These are phyloP conservation scores for Heimioporus retisporus DNA, from an alignment of 1,284 basidiomycete genomes.

Conservation along the genomic window DNA sequence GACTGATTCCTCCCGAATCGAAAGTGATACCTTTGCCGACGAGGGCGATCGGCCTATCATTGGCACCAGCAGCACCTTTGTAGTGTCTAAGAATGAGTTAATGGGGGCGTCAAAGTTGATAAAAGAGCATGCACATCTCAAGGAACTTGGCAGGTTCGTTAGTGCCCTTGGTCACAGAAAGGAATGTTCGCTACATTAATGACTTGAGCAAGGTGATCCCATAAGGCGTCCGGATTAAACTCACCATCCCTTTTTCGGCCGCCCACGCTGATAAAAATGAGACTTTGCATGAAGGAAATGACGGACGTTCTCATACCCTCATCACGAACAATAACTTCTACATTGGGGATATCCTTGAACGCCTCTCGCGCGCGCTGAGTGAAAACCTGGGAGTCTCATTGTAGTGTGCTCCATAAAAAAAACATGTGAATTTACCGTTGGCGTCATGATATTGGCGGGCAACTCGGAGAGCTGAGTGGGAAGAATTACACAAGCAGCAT, in stretches of 20 bases:
- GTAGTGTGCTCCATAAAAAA: not conserved
- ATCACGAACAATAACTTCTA: slow-evolving; percentile 80
- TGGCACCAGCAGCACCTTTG: slow-evolving; percentile 71
- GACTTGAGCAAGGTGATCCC: slow-evolving; percentile 5
- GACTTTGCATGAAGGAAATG: not conserved
- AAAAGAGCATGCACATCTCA: slow-evolving; percentile 71
- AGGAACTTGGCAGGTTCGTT: slow-evolving; percentile 89
- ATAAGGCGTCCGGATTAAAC: slow-evolving; percentile 8
- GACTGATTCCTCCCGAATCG: slow-evolving; percentile 90
- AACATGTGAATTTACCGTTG: slow-evolving; percentile 59
- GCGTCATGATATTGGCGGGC: slow-evolving; percentile 88
- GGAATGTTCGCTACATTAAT: slow-evolving; percentile 74
- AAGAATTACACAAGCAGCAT: slow-evolving; percentile 7
- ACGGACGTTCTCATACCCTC: slow-evolving; percentile 58
- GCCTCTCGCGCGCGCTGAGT: slow-evolving; percentile 76
- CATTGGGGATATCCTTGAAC: slow-evolving; percentile 75
- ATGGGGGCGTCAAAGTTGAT: not conserved
- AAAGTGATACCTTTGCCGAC: slow-evolving; percentile 94
- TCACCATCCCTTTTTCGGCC: slow-evolving; percentile 83
- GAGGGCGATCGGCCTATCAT: slow-evolving; percentile 75
- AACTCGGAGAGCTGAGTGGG: slow-evolving; percentile 83
- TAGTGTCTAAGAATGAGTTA: slow-evolving; percentile 67
- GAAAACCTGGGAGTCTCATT: slow-evolving; percentile 62
- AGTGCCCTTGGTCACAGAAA: slow-evolving; percentile 89
- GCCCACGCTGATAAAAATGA: slow-evolving; percentile 71